Base-by-base conservation (phyloP, 129 eudicot genomes). In the Logfia minima region DNA sequence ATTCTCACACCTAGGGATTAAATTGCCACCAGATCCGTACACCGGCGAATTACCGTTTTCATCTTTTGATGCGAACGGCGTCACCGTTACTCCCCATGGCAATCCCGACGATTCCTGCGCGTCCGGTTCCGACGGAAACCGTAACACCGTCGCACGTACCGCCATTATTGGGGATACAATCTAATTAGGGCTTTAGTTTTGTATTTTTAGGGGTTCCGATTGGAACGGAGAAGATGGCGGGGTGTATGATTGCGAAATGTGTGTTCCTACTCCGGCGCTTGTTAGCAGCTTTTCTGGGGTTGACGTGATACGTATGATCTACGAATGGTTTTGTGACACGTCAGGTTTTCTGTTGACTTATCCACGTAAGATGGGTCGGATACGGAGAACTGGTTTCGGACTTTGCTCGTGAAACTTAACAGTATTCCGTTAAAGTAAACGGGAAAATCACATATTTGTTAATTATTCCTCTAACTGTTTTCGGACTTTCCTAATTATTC, bases 1-100 rank as follows among this genome's bases (percentile, higher is more conserved):
- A 70, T 91, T 89, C 87, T 94, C 99, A 76, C 99, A 94, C 74
- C 99, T 78, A 16, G 99, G 97, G 68, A 91, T 77, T 67, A 84
- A 66, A 56, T 94, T 82, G 6, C 99, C 99, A 75, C 82, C 87
- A 32, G 96, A 89, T 91, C 99, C 99, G 88, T 84, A 87, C 84
- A 82, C 86, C 77, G 99, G 99, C 21, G 93, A 84, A 73, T 75
- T 76, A 22, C 93, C 90, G 89, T 91, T 86, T 88, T 94, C 99
- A 85, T 94, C 97, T 82, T 62, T 82, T 58, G 84, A 85, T 6
- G 92, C 87, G 84, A 91, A 94, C 16, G 99, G 99, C 60, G 97
- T 74, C 58, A 94, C 79, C 23, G 97, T 86, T 24, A 91, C 86
- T 14, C 99, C 99, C 99, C 99, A 94, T 9, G 96, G 97, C 5